These are phyloP conservation scores for Zizania palustris DNA, from an alignment of 202 grass and related monocot species.

Conservation along the genomic window DNA sequence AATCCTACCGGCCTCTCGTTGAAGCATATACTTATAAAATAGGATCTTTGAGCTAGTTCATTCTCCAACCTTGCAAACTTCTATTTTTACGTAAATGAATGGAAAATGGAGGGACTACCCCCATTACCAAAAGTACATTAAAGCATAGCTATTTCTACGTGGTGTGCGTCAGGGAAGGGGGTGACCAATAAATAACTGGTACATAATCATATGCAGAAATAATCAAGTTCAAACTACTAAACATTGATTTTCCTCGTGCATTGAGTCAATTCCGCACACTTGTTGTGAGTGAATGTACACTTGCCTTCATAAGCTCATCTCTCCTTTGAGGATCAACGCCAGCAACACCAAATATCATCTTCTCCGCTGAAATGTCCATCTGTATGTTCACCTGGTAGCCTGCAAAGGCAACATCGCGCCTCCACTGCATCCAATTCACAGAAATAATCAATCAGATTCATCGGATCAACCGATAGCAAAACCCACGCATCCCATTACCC, in stretches of 20 bases:
- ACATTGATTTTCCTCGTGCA: neutral
- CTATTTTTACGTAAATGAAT: neutral
- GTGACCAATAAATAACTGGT: constrained; percentile 12
- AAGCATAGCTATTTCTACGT: constrained; percentile 2
- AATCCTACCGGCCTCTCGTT: neutral
- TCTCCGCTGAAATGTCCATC: constrained; percentile 89
- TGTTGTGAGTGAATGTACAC: constrained; percentile 19
- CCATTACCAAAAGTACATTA: neutral
- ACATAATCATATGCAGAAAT: neutral
- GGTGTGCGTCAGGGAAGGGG: neutral
- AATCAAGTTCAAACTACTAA: neutral
- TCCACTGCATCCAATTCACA: constrained; percentile 66
- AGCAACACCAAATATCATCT: constrained; percentile 84
- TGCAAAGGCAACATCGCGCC: constrained; percentile 90
- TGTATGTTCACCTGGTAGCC: constrained; percentile 95
- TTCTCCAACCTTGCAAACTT: neutral
- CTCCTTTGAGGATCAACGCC: constrained; percentile 79
- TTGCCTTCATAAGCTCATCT: constrained; percentile 93
- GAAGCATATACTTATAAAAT: neutral
- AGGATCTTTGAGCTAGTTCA: neutral
- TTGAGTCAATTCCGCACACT: neutral
- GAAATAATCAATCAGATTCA: constrained; percentile 4
- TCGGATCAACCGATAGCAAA: neutral
- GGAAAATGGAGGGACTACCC: neutral
- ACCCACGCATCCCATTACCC: neutral